Evolutionary conservation across 169 alveolate genomes (phyloP), one percentile per base, ranked within the genome.

Genomic region (Cardiosporidium cionae): DNA sequence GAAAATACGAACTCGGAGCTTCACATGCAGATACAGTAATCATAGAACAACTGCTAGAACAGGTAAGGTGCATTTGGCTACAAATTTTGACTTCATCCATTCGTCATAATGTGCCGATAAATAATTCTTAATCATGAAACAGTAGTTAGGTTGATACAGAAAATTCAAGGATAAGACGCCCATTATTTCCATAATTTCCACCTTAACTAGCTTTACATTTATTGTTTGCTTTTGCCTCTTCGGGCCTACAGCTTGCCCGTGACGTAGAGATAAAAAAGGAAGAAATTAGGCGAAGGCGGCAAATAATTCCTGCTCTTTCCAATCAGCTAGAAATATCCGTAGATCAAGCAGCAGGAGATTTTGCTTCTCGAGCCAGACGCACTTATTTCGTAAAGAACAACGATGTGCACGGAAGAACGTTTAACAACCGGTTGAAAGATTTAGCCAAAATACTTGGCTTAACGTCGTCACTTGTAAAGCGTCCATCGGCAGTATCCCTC

Each of bases 21-120:
- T 72, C 64, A 35, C 81, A 77, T 53, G 72, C 85, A 22, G 82
- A 81, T 32, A 77, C 85, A 32, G 27, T 28, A 23, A 58, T n/a
- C 52, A 66, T 54, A 2, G 64, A 72, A 32, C 1, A 44, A 27
- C 29, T 72, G 70, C 69, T 72, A 6, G 64, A 52, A 32, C 22
- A 25, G 4, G 76, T 52, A 52, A 25, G 74, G 9, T 44, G n/a
- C n/a, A n/a, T n/a, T n/a, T n/a, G n/a, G n/a, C n/a, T n/a, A n/a
- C n/a, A n/a, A n/a, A n/a, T n/a, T n/a, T n/a, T n/a, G n/a, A n/a
- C n/a, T n/a, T n/a, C n/a, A n/a, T n/a, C n/a, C n/a, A n/a, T n/a
- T n/a, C n/a, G n/a, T n/a, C n/a, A n/a, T n/a, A n/a, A n/a, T n/a
- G n/a, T n/a, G n/a, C n/a, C n/a, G n/a, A n/a, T n/a, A n/a, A n/a